phyloP scores from a whole-genome alignment of 331 rosid species.

The Rosa hybrid region DNA sequence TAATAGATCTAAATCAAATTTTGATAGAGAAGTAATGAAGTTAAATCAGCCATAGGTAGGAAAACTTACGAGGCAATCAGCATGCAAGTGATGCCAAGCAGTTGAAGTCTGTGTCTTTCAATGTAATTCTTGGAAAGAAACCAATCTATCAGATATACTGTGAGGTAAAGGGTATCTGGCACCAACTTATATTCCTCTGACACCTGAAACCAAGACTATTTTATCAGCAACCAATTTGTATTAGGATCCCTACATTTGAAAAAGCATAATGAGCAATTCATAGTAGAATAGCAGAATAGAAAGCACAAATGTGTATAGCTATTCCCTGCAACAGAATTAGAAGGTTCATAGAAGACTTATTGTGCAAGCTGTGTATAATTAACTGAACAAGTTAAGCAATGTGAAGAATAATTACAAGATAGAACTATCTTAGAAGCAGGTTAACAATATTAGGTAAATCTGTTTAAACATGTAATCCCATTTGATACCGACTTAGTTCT shows the following conservation, averaged over 20 bases:
- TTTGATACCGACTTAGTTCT: not conserved
- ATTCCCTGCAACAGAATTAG: not conserved
- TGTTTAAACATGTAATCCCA: not conserved
- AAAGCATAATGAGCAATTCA: slow-evolving; percentile 3
- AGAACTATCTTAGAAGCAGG: slow-evolving; percentile 1
- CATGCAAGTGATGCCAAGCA: slow-evolving; percentile 96
- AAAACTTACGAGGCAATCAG: slow-evolving; percentile 85
- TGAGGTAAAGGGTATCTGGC: slow-evolving; percentile 80
- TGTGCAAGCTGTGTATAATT: not conserved
- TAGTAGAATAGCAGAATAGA: not conserved
- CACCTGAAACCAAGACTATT: slow-evolving; percentile 55
- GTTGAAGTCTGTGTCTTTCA: slow-evolving; percentile 81
- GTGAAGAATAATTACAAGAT: not conserved
- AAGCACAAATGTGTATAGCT: not conserved
- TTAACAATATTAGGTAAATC: not conserved
- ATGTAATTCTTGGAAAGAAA: slow-evolving; percentile 73
- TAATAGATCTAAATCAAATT: slow-evolving; percentile 9
- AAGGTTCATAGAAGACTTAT: not conserved
- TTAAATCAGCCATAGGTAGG: slow-evolving; percentile 16
- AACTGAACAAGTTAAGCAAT: not conserved
- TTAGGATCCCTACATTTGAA: not conserved
- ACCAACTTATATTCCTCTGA: slow-evolving; percentile 80
- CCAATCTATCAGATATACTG: slow-evolving; percentile 80
- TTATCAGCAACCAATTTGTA: slow-evolving; percentile 2
- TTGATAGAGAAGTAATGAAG: not conserved